Percentiles rank a stretch among this genome's conserved stretches.
These are phyloP conservation scores for Paramarasmius palmivorus DNA, from an alignment of 1,284 basidiomycete species.

Conservation along the genomic window DNA sequence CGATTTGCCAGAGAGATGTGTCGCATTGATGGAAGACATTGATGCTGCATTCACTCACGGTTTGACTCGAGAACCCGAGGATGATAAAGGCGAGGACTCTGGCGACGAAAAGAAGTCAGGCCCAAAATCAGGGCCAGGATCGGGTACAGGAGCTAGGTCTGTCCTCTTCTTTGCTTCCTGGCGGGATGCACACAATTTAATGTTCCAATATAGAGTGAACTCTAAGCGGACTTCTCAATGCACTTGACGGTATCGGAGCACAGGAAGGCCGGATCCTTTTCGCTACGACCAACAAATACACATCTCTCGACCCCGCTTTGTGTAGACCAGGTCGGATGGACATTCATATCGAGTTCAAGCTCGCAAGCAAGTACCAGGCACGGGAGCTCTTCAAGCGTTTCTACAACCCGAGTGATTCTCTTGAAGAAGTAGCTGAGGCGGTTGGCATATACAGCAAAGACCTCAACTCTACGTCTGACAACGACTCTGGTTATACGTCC, in stretches of 20 bases:
- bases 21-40: conserved; percentile 82
- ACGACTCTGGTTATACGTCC: conserved; percentile 3
- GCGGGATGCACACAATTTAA: too few species aligned
- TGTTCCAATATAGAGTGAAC: conserved; percentile 40
- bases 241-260: conserved; percentile 73
- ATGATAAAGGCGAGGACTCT: conserved; percentile 9
- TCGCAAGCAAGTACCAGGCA: conserved; percentile 68
- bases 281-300: conserved; percentile 75
- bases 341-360: conserved; percentile 70
- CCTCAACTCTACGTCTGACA: conserved; percentile 28
- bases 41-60: conserved; percentile 70
- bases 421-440: conserved; percentile 19
- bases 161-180: background rate
- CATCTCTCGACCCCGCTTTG: conserved; percentile 67
- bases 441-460: conserved; percentile 17
- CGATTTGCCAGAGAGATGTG: conserved; percentile 65
- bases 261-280: conserved; percentile 77
- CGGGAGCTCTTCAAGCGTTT: conserved; percentile 64
- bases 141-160: background rate
- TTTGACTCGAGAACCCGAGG: conserved; percentile 45
- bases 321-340: conserved; percentile 81
- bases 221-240: conserved; percentile 74
- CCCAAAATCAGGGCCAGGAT: background rate
- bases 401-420: conserved; percentile 47
- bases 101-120: conserved; percentile 5